Base-by-base conservation (phyloP, 257 asterid genomes). In the Solanum phureja region DNA sequence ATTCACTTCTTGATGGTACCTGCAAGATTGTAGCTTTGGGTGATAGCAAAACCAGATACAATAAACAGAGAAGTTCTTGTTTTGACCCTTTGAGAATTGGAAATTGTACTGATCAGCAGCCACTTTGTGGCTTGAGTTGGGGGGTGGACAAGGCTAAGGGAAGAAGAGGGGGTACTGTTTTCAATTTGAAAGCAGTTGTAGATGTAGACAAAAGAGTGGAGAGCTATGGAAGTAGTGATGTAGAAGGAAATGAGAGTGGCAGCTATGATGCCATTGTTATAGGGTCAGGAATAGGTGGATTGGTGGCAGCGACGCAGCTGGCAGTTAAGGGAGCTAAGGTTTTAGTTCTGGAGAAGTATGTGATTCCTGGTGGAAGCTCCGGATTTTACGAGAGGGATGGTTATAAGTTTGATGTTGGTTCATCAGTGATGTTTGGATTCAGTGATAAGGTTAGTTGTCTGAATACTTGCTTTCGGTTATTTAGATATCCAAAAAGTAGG, bases 361-460 rank as follows among this genome's bases (percentile, higher is more conserved):
- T 97, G 64, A 95, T 97, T 90, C 99, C 99, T 84, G 99, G 99
- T 8, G 99, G 99, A 58, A 97, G 99, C 93, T 95, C 99, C 29
- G 98, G 98, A 16, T 97, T 90, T 89, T 96, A 94, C 66, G 90
- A 93, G 91, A 94, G 98, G 90, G 98, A 94, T 91, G 99, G 99
- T 3, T 97, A 93, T 88, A 97, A 90, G 83, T 97, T 97, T 73
- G 99, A 97, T 89, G 99, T 97, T 89, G 99, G 99, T 87, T 95
- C 99, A 83, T 96, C 99, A 2, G 99, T 97, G 81, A 97, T 97
- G 99, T 97, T 97, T 87, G 99, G 99, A 84, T 97, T 97, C 92
- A 96, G 98, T 44, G 99, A 97, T 89, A 96, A 97, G 99, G 99
- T 97, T 46, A 60, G 93, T 90, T 60, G 37, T 86, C 90, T 74